Percentiles rank a stretch among this genome's conserved stretches.
These are phyloP conservation scores for Fusarium sp. DNA, from an alignment of 2,329 filamentous ascomycete genomes.

Conservation along the genomic window DNA sequence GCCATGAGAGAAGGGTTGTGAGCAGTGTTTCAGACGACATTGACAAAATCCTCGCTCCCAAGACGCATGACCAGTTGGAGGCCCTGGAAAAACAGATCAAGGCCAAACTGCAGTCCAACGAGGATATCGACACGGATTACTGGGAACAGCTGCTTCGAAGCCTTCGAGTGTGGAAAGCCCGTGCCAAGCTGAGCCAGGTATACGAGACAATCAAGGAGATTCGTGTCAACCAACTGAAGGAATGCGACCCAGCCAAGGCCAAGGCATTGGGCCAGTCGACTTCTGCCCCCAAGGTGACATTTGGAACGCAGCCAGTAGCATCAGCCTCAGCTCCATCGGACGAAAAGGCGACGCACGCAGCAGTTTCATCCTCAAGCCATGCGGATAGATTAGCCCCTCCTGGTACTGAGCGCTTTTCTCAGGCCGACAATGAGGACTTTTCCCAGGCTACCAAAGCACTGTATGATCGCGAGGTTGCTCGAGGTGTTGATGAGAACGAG, in stretches of 20 bases:
- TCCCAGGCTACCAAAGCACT: slow-evolving; percentile 88
- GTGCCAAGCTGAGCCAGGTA: slow-evolving; percentile 83
- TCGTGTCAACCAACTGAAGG: slow-evolving; percentile 74
- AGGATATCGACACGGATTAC: slow-evolving; percentile 95
- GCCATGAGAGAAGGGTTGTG: slow-evolving; percentile 78
- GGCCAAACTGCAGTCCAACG: slow-evolving; percentile 86
- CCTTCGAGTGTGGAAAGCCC: slow-evolving; percentile 90
- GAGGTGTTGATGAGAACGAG: slow-evolving; percentile 91
- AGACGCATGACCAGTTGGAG: slow-evolving; percentile 88
- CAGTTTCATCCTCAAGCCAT: slow-evolving; percentile 37
- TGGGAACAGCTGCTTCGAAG: slow-evolving; percentile 94
- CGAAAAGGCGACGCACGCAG: slow-evolving; percentile 18
- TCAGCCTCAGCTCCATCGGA: slow-evolving; percentile 17
- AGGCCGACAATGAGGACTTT: slow-evolving; percentile 79
- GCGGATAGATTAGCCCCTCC: slow-evolving; percentile 59
- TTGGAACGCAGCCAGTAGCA: slow-evolving; percentile 7
- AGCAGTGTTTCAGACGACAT: slow-evolving; percentile 88
- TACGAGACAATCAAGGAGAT: slow-evolving; percentile 80
- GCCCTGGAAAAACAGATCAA: slow-evolving; percentile 88
- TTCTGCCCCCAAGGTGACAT: slow-evolving; percentile 10
- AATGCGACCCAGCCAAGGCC: slow-evolving; percentile 77
- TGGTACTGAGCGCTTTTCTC: slow-evolving; percentile 76
- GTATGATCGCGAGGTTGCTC: slow-evolving; percentile 92
- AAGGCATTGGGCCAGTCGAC: slow-evolving; percentile 35
- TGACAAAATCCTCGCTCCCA: slow-evolving; percentile 86